Evolutionary conservation across 1,284 basidiomycete species (phyloP).

Genomic region (Termitomyces sp.): DNA sequence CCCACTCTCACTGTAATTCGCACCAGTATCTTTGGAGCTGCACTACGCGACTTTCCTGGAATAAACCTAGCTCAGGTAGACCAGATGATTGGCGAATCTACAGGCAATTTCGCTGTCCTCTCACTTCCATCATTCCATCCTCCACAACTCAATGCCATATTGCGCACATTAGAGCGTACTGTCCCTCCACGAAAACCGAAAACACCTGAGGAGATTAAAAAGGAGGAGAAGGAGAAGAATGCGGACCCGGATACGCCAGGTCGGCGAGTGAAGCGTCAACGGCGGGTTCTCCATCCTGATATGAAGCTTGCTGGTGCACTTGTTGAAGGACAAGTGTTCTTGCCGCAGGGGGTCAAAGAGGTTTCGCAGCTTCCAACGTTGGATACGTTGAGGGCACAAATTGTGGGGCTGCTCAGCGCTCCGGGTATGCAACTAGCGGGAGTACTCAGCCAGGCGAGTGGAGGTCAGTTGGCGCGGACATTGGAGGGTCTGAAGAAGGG

Average conservation of each 20-base stretch:
- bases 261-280: constrained; percentile 53
- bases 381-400: constrained; percentile 66
- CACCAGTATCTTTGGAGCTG: constrained; percentile 69
- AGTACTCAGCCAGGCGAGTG: constrained; percentile 67
- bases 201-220: constrained; percentile 46
- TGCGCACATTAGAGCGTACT: constrained; percentile 63
- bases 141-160: constrained; percentile 59
- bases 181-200: constrained; percentile 55
- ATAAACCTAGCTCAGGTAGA: constrained; percentile 45
- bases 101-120: constrained; percentile 63
- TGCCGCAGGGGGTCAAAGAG: constrained; percentile 49
- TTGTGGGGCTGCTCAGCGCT: constrained; percentile 69
- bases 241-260: constrained; percentile 63
- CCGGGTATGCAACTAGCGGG: constrained; percentile 67
- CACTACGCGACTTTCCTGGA: constrained; percentile 53
- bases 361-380: constrained; percentile 67
- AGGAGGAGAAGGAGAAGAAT: constrained; percentile 49
- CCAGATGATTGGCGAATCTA: constrained; percentile 49
- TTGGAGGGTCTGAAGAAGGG: constrained; percentile 74
- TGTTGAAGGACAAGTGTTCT: constrained; percentile 67
- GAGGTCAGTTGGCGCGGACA: constrained; percentile 68
- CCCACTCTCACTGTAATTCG: constrained; percentile 62
- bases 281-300: constrained; percentile 52
- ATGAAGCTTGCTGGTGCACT: constrained; percentile 69
- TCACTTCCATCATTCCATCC: constrained; percentile 66